Base-by-base conservation (phyloP, 1,139 yeast species). In the Scheffersomyces parashehatae region DNA sequence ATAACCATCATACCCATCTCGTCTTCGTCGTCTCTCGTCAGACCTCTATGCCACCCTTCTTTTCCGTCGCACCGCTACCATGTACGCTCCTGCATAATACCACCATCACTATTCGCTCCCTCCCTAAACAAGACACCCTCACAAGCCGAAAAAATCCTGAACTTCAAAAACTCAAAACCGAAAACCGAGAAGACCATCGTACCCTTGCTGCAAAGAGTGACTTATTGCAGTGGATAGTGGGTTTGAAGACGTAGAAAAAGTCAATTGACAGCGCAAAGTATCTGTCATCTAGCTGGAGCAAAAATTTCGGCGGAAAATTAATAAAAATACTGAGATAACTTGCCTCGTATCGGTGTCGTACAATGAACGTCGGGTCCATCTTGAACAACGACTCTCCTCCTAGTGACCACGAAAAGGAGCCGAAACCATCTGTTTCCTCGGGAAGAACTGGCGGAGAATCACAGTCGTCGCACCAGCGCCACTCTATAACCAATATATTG, bases 311-410 rank as follows among this genome's bases (percentile, higher is more conserved):
- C 26, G 26, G 7, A 20, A 20, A 20, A 20, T 3, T 20, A 9
- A 6, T 6, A 20, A 20, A 16, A 20, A 5, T 20, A 6, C 26
- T 6, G 7, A 20, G 26, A 20, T 20, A 20, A 20, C 26, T 20
- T 20, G 26, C 26, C 26, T 20, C 3, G 26, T 20, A 5, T 20
- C 26, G 3, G 26, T 20, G 8, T 20, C 26, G 26, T 20, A 29
- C 13, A 36, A 74, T 74, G 79, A 74, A 74, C 56, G 78, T 74
- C 33, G 79, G 79, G 15, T 73, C 78, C 9, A 73, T 74, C 37
- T 60, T 74, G 32, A 74, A 73, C 53, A 67, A 71, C 47, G 79
- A 73, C 47, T 59, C 70, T 28, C 74, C 76, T 1, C 63, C 68
- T 10, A 63, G 62, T 38, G 64, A 62, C 38, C 49, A 50, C 26